A percentile compares a stretch with the other conserved stretches of the same genome.
Conservation (phyloP, 1,284 basidiomycete species). For the Tremellales sp. region DNA sequence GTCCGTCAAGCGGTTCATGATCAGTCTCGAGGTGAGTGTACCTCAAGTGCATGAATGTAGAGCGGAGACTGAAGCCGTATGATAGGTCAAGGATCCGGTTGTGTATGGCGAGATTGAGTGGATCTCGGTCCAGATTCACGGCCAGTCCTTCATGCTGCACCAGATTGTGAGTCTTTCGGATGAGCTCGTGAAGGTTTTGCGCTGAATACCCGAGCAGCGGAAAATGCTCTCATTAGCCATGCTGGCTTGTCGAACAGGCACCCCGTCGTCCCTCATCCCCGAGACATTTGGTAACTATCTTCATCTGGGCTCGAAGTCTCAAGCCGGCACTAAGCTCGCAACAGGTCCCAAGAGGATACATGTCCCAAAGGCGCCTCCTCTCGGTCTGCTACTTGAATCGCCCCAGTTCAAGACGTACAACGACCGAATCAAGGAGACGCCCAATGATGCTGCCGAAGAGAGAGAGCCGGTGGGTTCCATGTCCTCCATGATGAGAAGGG, state of each 20-base stretch:
- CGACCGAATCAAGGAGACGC: slow-evolving; percentile 37
- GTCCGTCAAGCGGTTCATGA: slow-evolving; percentile 79
- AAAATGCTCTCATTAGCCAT: slow-evolving; percentile 95
- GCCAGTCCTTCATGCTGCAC: slow-evolving; percentile 98
- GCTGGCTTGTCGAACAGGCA: slow-evolving; percentile 68
- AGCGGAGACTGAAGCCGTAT: slow-evolving; percentile 1
- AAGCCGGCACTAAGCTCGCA: neutral
- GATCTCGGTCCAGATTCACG: slow-evolving; percentile 90
- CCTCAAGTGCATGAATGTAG: too few species aligned
- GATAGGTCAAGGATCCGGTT: slow-evolving; percentile 68
- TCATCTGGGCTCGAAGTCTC: neutral
- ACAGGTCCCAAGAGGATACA: slow-evolving; percentile 68
- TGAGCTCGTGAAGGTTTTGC: neutral
- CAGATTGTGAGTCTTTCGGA: slow-evolving; percentile 57
- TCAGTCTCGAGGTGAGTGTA: slow-evolving; percentile 66
- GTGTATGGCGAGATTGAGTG: slow-evolving; percentile 91
- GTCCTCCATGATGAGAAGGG: too few species aligned
- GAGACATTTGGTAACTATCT: slow-evolving; percentile 52
- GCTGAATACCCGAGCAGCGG: slow-evolving; percentile 56
- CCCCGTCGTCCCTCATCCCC: slow-evolving; percentile 66
- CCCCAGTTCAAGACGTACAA: slow-evolving; percentile 69
- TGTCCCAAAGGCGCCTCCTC: slow-evolving; percentile 92
- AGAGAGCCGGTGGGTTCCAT: slow-evolving; percentile 36
- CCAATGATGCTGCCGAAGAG: slow-evolving; percentile 30
- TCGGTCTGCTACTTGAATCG: slow-evolving; percentile 90